phyloP scores from a whole-genome alignment of 371 early-diverging fungal genomes.

The Apophysomyces variabilis region DNA sequence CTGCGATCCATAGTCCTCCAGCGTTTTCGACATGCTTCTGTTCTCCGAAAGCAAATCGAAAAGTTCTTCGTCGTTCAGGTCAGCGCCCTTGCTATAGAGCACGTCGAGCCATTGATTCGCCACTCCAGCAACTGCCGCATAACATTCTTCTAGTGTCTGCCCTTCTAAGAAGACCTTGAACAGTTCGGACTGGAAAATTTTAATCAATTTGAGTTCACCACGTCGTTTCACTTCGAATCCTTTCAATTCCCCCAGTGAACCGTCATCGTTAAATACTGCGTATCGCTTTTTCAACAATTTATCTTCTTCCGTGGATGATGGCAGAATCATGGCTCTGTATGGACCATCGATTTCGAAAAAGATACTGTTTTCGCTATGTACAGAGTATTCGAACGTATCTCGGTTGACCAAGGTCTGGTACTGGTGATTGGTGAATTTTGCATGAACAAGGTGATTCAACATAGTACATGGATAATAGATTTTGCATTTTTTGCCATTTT shows the following conservation, averaged over 20 bases:
- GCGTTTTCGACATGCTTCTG: conserved; percentile 95
- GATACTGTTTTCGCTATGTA: conserved; percentile 93
- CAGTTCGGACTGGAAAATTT: conserved; percentile 97
- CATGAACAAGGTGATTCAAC: conserved; percentile 98
- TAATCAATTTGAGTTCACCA: conserved; percentile 99
- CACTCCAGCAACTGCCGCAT: conserved; percentile 85
- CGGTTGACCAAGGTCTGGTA: conserved; percentile 83
- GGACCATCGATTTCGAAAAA: conserved; percentile 99
- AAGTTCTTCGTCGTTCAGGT: conserved; percentile 89
- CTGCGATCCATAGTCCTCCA: conserved; percentile 92
- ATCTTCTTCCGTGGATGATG: conserved; percentile 96
- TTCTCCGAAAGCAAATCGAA: conserved; percentile 99
- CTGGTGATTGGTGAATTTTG: conserved; percentile 98
- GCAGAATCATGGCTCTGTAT: conserved; percentile 99
- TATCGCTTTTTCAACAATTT: conserved; percentile 98
- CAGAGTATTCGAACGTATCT: conserved; percentile 69
- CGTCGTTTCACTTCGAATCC: conserved; percentile 99
- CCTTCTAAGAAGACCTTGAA: conserved; percentile 96
- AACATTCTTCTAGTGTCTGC: conserved; percentile 88
- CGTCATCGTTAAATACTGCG: conserved; percentile 97
- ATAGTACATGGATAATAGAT: conserved; percentile 97
- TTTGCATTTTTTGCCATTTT: conserved; percentile 75
- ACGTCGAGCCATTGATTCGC: conserved; percentile 98
- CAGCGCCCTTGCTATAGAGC: conserved; percentile 84
- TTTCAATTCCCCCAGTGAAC: conserved; percentile 97